phyloP scores from a whole-genome alignment of 1,139 yeast genomes.

The Groenewaldozyma sp. region DNA sequence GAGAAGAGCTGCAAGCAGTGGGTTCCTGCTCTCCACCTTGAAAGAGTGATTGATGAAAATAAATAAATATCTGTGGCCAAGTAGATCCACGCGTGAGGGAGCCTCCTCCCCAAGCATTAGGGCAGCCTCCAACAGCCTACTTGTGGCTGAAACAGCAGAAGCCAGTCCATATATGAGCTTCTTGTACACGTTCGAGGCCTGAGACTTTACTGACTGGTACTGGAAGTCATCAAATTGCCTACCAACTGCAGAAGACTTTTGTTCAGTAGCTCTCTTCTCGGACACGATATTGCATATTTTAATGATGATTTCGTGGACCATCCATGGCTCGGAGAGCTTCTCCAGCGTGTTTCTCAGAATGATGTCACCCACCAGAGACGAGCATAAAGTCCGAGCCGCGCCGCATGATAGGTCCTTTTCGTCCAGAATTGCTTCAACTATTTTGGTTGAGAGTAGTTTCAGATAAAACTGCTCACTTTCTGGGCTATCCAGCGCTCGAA shows the following conservation, averaged over 20 bases:
- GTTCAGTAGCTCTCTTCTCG: not conserved
- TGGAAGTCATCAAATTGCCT: not conserved
- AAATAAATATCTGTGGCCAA: conserved; percentile 14
- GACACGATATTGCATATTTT: conserved; percentile 15
- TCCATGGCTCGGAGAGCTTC: conserved; percentile 38
- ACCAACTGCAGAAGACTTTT: no score
- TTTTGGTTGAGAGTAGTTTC: conserved; percentile 28
- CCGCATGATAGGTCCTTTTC: conserved; percentile 32
- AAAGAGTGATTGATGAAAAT: conserved; percentile 19
- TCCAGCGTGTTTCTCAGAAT: conserved; percentile 33
- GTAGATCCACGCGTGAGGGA: not conserved
- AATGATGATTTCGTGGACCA: conserved; percentile 35
- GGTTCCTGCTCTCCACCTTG: conserved; percentile 18
- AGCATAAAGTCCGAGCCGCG: conserved; percentile 32
- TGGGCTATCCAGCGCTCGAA: conserved; percentile 36
- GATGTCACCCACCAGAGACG: conserved; percentile 35
- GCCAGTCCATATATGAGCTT: not conserved
- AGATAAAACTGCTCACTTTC: conserved; percentile 27
- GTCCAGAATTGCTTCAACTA: conserved; percentile 33
- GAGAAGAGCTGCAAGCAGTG: conserved; percentile 25
- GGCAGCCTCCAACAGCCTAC: not conserved
- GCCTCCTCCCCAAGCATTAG: not conserved
- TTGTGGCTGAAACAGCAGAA: not conserved
- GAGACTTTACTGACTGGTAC: not conserved
- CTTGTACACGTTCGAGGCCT: not conserved